Evolutionary conservation across 805 yeast species (phyloP), one percentile per base, ranked within the genome.

Genomic region (Wickerhamiella azyma): DNA sequence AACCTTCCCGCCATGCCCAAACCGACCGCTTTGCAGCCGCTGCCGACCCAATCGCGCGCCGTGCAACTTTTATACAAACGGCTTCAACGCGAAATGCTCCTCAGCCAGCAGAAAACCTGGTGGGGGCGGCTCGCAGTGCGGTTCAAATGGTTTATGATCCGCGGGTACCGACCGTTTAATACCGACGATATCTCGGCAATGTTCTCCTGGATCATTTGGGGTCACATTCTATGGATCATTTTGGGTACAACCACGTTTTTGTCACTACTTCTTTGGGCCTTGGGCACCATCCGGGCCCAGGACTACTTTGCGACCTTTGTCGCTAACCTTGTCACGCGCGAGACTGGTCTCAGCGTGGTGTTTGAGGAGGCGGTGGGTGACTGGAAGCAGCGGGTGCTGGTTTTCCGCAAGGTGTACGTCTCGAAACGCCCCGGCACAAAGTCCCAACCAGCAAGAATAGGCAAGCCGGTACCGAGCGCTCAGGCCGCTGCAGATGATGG

Each of bases 361-460:
- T 92, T 92, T 57, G 97, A 89, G 59, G 80, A 77, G 59, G 98
- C 97, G 1, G 83, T 89, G 48, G 96, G 96, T 0, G 85, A 84
- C 47, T 88, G 96, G 96, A 71, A 79, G 36, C 85, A 81, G 52
- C 94, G 96, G 1, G 81, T 77, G 51, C 84, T 92, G 45, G 75
- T 80, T 38, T 81, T 92, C 62, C 75, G 79, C 49, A 84, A 85
- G 55, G 94, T 94, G 45, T 80, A 80, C 60, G 86, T 88, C 0
- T 81, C 94, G 43, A 72, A 82, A 52, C 69, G 97, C 49, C 98
- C 98, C 0, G 76, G 77, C 46, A 30, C 50, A 54, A 45, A 61
- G 64, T 38, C 58, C 65, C 26, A 58, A 69, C 84, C 45, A 70
- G 69, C 14, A 80, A 82, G 24, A 21, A 21, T 21, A 21, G 53